Percentiles rank a stretch among this genome's conserved stretches.
These are phyloP conservation scores for Corymbia citriodora DNA, from an alignment of 441 rosid genomes.

Conservation along the genomic window DNA sequence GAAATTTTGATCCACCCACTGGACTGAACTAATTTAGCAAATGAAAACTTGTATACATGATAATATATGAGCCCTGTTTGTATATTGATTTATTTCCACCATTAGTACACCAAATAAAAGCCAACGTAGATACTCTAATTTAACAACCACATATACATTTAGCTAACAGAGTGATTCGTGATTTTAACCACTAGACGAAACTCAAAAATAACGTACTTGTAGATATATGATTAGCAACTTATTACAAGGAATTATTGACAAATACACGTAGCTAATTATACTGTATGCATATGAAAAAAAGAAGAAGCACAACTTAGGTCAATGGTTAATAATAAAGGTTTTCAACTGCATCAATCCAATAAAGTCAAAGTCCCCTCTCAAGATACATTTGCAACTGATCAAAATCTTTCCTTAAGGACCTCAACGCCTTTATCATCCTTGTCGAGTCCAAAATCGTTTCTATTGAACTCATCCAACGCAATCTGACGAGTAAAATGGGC, in stretches of 20 bases:
- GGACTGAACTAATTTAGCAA: not conserved
- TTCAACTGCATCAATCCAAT: not conserved
- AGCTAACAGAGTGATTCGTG: not conserved
- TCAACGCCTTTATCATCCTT: not conserved
- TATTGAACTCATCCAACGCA: constrained; percentile 17
- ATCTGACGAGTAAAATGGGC: not conserved
- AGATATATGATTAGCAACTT: not conserved
- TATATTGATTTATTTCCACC: not conserved
- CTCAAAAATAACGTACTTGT: not conserved
- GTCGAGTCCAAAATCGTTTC: not conserved
- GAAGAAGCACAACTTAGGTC: not conserved
- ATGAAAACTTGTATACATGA: not conserved
- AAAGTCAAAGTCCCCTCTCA: not conserved
- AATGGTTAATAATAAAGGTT: not conserved
- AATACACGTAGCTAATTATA: not conserved
- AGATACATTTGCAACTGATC: not conserved
- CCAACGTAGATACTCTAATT: not conserved
- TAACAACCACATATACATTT: not conserved
- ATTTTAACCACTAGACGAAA: not conserved
- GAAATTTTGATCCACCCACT: not conserved
- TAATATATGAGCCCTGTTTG: not conserved
- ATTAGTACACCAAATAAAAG: not conserved
- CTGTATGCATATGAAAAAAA: not conserved
- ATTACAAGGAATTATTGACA: not conserved
- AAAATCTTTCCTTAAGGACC: not conserved